Evolutionary conservation across 1,284 basidiomycete species (phyloP).

Genomic region (Malassezia furfur): DNA sequence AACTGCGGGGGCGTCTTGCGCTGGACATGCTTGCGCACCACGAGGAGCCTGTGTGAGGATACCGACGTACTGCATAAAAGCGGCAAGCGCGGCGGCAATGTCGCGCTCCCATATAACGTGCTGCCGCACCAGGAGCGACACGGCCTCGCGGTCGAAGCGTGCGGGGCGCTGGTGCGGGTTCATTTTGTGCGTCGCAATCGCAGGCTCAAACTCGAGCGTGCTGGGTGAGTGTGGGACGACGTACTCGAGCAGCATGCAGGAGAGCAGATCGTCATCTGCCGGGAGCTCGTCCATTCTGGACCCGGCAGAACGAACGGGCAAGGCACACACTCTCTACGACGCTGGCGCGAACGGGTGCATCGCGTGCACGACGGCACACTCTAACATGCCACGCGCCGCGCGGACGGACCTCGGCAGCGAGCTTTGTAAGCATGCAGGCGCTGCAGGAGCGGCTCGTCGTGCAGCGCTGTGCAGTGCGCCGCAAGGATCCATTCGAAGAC

Average conservation of each 20-base stretch:
- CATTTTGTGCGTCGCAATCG: constrained; percentile 48
- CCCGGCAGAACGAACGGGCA: background rate
- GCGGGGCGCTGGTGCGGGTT: constrained; percentile 40
- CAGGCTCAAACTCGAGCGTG: constrained; percentile 44
- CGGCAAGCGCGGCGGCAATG: constrained; percentile 31
- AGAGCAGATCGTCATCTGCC: constrained; percentile 45
- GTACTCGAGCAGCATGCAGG: constrained; percentile 44
- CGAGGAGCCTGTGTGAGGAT: constrained; percentile 22
- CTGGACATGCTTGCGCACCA: constrained; percentile 34
- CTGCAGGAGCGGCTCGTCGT: background rate
- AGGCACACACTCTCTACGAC: background rate
- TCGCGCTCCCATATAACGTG: constrained; percentile 36
- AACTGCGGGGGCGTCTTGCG: constrained; percentile 35
- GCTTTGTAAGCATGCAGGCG: constrained; percentile 14
- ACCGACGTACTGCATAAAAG: constrained; percentile 26
- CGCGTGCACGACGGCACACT: constrained; percentile 11
- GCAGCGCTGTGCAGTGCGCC: background rate
- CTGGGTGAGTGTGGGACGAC: constrained; percentile 18
- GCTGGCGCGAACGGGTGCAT: background rate
- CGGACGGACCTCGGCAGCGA: background rate
- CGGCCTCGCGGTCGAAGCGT: constrained; percentile 35
- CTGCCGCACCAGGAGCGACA: constrained; percentile 33
- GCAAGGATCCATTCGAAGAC: background rate
- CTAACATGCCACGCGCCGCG: background rate
- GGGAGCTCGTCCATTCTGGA: constrained; percentile 41